These are phyloP conservation scores for Beauveria rudraprayagi DNA, from an alignment of 2,329 filamentous ascomycete species.

Conservation along the genomic window DNA sequence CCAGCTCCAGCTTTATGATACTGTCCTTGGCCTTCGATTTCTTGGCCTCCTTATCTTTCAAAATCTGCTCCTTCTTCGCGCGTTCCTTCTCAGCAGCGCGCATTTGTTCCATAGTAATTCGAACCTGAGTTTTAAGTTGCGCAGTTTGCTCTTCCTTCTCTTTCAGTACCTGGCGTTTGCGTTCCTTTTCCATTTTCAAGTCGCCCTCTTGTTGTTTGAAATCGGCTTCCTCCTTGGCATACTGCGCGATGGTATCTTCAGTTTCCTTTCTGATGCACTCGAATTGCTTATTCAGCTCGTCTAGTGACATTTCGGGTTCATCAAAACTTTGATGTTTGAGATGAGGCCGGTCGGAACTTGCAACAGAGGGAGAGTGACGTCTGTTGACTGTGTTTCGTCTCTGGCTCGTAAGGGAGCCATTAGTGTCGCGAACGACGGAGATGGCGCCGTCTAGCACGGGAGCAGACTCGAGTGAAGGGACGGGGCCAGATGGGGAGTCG, in stretches of 20 bases:
- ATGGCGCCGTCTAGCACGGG: conserved; percentile 53
- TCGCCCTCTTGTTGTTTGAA: conserved; percentile 57
- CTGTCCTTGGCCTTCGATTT: conserved; percentile 63
- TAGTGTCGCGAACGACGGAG: conserved; percentile 53
- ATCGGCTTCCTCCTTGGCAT: conserved; percentile 64
- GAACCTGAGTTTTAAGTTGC: conserved; percentile 73
- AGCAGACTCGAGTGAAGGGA: conserved; percentile 53
- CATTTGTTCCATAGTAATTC: conserved; percentile 73
- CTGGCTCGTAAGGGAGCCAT: conserved; percentile 36
- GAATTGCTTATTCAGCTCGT: conserved; percentile 73
- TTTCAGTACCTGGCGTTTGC: conserved; percentile 67
- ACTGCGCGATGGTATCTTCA: conserved; percentile 65
- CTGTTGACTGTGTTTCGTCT: conserved; percentile 55
- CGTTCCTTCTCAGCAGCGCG: conserved; percentile 71
- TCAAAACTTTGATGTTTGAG: conserved; percentile 37
- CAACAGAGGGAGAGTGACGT: conserved; percentile 65
- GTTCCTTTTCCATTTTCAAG: conserved; percentile 69
- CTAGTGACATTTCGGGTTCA: conserved; percentile 58
- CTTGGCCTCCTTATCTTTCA: conserved; percentile 63
- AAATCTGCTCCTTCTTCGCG: conserved; percentile 63
- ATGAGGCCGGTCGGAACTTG: conserved; percentile 43
- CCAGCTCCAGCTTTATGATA: conserved; percentile 59
- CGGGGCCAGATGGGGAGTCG: conserved; percentile 40
- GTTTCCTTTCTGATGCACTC: conserved; percentile 75
- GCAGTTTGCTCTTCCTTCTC: conserved; percentile 88